A percentile compares a stretch with the other conserved stretches of the same genome.
These are phyloP conservation scores for Mycena venus DNA, from an alignment of 768 basidiomycete genomes.

Conservation along the genomic window DNA sequence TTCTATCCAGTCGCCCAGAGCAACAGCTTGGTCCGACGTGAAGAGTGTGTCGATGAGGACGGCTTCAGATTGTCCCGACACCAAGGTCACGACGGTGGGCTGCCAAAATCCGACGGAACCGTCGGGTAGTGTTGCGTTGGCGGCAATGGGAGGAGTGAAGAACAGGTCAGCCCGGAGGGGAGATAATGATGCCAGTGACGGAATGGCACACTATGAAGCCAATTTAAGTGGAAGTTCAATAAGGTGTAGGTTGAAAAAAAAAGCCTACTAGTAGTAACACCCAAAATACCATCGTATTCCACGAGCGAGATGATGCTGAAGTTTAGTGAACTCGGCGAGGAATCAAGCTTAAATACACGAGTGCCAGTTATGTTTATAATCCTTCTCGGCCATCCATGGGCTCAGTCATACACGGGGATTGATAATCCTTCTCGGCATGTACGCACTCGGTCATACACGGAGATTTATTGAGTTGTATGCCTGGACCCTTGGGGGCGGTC, in stretches of 20 bases:
- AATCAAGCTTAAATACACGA: not conserved
- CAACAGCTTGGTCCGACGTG: conserved; percentile 14
- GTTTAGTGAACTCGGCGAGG: conserved; percentile 14
- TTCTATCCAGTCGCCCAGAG: conserved; percentile 16
- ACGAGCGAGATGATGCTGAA: conserved; percentile 6
- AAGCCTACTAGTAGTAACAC: conserved; percentile 8
- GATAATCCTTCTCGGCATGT: conserved; percentile 3
- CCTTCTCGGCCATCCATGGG: conserved; percentile 12
- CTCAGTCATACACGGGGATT: conserved; percentile 15
- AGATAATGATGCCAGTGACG: conserved; percentile 12
- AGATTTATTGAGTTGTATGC: conserved; percentile 6
- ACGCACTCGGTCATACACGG: not conserved
- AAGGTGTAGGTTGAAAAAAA: conserved; percentile 8
- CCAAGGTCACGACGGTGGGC: conserved; percentile 9
- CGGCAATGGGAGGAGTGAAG: conserved; percentile 17
- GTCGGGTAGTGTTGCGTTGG: conserved; percentile 12
- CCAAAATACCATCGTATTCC: conserved; percentile 8
- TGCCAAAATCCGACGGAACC: conserved; percentile 17
- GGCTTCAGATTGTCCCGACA: conserved; percentile 13
- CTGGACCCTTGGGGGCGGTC: conserved; percentile 7
- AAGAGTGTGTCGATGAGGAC: conserved; percentile 20
- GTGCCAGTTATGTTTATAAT: conserved; percentile 4
- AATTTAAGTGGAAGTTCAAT: not conserved
- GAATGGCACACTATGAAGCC: conserved; percentile 6
- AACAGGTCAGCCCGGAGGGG: conserved; percentile 13